These are phyloP conservation scores for Pythium volutum DNA, from an alignment of 352 stramenopile genomes.

Conservation along the genomic window DNA sequence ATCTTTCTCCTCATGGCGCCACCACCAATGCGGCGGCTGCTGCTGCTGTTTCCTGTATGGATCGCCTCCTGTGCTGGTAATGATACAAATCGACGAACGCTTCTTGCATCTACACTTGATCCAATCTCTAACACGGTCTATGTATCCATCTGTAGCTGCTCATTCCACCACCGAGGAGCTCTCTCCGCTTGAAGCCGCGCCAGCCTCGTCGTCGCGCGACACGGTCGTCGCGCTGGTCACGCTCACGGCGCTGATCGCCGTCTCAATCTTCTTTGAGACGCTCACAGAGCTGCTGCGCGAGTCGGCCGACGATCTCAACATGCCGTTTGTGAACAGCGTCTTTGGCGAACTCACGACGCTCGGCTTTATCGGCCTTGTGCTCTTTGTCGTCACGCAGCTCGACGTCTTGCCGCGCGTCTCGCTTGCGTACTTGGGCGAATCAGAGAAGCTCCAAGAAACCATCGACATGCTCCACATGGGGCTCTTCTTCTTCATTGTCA, in stretches of 20 bases:
- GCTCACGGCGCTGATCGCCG: conserved; percentile 10
- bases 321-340: conserved; percentile 30
- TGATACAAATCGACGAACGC: too few relatives aligned
- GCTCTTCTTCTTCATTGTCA: conserved; percentile 81
- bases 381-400: conserved; percentile 46
- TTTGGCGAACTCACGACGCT: conserved; percentile 29
- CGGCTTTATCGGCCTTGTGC: conserved; percentile 19
- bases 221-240: conserved; percentile 4
- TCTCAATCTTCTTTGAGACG: conserved; percentile 22
- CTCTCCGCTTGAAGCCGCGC: neutral
- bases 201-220: neutral
- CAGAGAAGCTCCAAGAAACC: conserved; percentile 58
- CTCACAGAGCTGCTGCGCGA: conserved; percentile 26
- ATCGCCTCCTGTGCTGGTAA: neutral
- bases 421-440: conserved; percentile 34
- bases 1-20: neutral
- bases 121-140: neutral
- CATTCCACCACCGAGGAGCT: neutral
- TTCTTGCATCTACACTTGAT: too few relatives aligned
- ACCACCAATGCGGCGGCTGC: neutral
- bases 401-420: conserved; percentile 51
- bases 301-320: conserved; percentile 25
- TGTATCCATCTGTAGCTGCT: neutral
- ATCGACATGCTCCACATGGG: conserved; percentile 79
- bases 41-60: neutral